A percentile compares a stretch with the other conserved stretches of the same genome.
These are phyloP conservation scores for Nigrospora sphaerica DNA, from an alignment of 2,329 filamentous ascomycete species.

Conservation along the genomic window DNA sequence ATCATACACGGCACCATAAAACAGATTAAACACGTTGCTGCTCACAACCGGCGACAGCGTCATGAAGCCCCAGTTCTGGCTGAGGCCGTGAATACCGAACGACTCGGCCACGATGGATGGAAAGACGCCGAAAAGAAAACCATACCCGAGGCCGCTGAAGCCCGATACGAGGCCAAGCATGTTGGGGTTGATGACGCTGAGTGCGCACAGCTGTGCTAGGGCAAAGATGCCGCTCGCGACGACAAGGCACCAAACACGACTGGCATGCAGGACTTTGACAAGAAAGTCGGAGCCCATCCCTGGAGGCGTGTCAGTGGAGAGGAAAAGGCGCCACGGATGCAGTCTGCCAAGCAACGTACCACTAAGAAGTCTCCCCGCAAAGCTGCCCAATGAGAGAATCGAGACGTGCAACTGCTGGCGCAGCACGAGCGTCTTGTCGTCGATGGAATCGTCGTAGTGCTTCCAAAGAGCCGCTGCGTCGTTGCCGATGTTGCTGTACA, in stretches of 20 bases:
- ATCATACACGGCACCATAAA: conserved; percentile 83
- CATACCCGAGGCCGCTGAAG: conserved; percentile 83
- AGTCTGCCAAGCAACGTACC: conserved; percentile 40
- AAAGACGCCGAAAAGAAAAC: conserved; percentile 89
- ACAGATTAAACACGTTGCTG: conserved; percentile 86
- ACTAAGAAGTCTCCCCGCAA: conserved; percentile 70
- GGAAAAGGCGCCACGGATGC: neutral
- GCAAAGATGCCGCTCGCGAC: conserved; percentile 72
- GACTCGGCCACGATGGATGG: conserved; percentile 84
- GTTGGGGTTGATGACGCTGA: conserved; percentile 70
- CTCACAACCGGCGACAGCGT: conserved; percentile 81
- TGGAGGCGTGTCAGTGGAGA: conserved; percentile 20
- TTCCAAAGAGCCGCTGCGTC: conserved; percentile 83
- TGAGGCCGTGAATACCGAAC: conserved; percentile 83
- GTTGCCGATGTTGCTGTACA: conserved; percentile 82
- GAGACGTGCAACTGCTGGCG: conserved; percentile 90
- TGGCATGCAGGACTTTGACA: conserved; percentile 71
- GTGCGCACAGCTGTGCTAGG: conserved; percentile 68
- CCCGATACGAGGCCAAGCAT: conserved; percentile 71
- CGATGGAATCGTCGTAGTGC: conserved; percentile 68
- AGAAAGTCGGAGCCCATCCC: conserved; percentile 88
- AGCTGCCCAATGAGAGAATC: conserved; percentile 84
- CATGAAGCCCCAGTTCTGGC: conserved; percentile 95
- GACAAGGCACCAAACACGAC: conserved; percentile 86
- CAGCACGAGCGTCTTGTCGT: conserved; percentile 67